Evolutionary conservation across 352 stramenopile genomes (phyloP), one percentile per base, ranked within the genome.

Genomic region (Phytophthora foliorum): DNA sequence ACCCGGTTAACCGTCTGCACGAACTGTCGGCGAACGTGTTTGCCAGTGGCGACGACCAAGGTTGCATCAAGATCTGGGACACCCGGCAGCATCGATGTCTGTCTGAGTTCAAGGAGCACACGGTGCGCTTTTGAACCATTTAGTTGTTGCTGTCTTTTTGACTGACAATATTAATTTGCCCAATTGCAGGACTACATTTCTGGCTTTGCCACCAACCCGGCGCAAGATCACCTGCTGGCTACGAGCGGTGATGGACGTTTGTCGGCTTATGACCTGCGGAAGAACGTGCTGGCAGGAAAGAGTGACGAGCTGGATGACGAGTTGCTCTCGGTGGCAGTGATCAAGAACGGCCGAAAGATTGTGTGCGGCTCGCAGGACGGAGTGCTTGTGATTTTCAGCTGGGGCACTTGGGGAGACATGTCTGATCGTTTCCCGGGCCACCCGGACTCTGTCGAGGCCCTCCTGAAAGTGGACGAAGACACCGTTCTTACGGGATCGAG

Each of bases 401-500:
- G 94, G 90, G 94, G 92, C 24, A 96, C 81, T 16, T 99, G 97
- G 97, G 95, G 94, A 55, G 97, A 99, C 69, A 97, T 98, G 73
- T 97, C 89, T 42, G 97, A 99, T 80, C 90, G 97, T 6, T 99
- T 98, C 65, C 93, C 94, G 1, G 95, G 89, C 6, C 97, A 99
- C 78, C 97, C 97, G 2, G 84, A 98, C 32, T 98, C 89, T 24
- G 92, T 99, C 29, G 97, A 99, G 61, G 83, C 94, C 1, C 67
- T 99, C 10, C 75, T 99, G 2, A 98, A 98, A 73, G 85, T 99
- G 50, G 97, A 99, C 64, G 97, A 99, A 77, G 95, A 99, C 74
- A 99, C 97, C 3, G 66, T 99, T 10, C 81, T 99, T 29, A 99
- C 97, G 4, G 97, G 97, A 36, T 98, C 93, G 17, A 98, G 92